A percentile compares a stretch with the other conserved stretches of the same genome.
These are phyloP conservation scores for Byssoonygena ceratinophila DNA, from an alignment of 2,329 filamentous ascomycete genomes.

Conservation along the genomic window DNA sequence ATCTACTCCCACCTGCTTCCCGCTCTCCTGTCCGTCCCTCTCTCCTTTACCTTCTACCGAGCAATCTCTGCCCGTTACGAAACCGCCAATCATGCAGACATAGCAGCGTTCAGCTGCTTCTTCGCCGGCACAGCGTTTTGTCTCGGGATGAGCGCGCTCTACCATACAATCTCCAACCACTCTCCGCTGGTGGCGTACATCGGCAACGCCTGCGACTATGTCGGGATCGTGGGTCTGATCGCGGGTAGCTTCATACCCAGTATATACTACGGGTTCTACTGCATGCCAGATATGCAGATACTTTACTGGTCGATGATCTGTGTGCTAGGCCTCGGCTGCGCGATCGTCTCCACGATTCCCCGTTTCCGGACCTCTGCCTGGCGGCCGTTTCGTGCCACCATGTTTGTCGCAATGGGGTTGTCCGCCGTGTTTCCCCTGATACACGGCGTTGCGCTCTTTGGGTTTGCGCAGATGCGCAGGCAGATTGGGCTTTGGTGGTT, in stretches of 20 bases:
- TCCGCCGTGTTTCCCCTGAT: slow-evolving; percentile 74
- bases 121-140: slow-evolving; percentile 63
- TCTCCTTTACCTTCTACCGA: slow-evolving; percentile 45
- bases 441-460: slow-evolving; percentile 61
- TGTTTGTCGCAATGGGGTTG: slow-evolving; percentile 81
- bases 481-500: slow-evolving; percentile 76
- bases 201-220: slow-evolving; percentile 89
- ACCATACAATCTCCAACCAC: slow-evolving; percentile 77
- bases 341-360: slow-evolving; percentile 65
- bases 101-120: slow-evolving; percentile 67
- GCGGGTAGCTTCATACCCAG: slow-evolving; percentile 84
- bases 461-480: slow-evolving; percentile 53
- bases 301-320: slow-evolving; percentile 72
- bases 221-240: slow-evolving; percentile 84
- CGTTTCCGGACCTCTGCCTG: slow-evolving; percentile 73
- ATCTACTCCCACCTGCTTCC: slow-evolving; percentile 64
- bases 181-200: slow-evolving; percentile 64
- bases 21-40: slow-evolving; percentile 47
- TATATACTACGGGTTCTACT: slow-evolving; percentile 77
- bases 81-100: slow-evolving; percentile 51
- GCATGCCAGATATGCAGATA: slow-evolving; percentile 52
- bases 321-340: slow-evolving; percentile 63
- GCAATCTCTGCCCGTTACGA: slow-evolving; percentile 56
- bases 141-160: slow-evolving; percentile 72
- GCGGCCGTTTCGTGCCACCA: slow-evolving; percentile 72